Base-by-base conservation (phyloP, 139 green algal genomes). In the Chlorella sp. region DNA sequence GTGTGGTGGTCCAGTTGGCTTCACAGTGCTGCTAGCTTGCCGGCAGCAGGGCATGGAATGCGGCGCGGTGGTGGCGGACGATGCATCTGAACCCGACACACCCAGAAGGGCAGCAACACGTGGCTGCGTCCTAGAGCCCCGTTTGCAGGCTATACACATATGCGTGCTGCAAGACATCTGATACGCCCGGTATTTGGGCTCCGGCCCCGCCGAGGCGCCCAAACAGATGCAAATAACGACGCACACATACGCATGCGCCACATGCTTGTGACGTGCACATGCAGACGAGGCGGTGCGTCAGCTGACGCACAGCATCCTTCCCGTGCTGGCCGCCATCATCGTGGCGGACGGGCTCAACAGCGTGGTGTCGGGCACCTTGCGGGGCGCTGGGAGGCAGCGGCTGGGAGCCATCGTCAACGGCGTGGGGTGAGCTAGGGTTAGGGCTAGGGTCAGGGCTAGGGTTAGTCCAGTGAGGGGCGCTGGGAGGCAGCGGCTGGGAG, bases 311-410 rank as follows among this genome's bases (percentile, higher is more conserved):
- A 65, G 50, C 55, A 51, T 81, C 3, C 71, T 89, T 49, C 75
- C 73, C 0, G 49, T 85, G 26, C 66, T 90, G 31, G 59, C 74
- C 0, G 31, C 35, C 2, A 61, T 62, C 20, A 61, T 83, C 60
- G 31, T 85, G 36, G 69, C 77, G 23, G 87, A 92, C 64, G 88
- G 88, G 34, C 5, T 92, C 6, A 87, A 91, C 31, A 66, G 74
- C 1, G 70, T 77, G 20, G 66, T 91, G n/a, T 61, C 70, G 14
- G 87, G 86, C 17, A 55, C 78, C 31, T 73, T 89, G 63, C 64
- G 80, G 3, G 80, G 82, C 17, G 61, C 29, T 17, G 83, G 80
- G 5, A 42, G 75, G 3, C 81, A 87, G 62, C 70, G 55, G 62
- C 70, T 71, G 69, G 84, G 74, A 35, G 80, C 34, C 62, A 62